Base-by-base conservation (phyloP, 2,329 filamentous ascomycete genomes). In the Graphium sp. region DNA sequence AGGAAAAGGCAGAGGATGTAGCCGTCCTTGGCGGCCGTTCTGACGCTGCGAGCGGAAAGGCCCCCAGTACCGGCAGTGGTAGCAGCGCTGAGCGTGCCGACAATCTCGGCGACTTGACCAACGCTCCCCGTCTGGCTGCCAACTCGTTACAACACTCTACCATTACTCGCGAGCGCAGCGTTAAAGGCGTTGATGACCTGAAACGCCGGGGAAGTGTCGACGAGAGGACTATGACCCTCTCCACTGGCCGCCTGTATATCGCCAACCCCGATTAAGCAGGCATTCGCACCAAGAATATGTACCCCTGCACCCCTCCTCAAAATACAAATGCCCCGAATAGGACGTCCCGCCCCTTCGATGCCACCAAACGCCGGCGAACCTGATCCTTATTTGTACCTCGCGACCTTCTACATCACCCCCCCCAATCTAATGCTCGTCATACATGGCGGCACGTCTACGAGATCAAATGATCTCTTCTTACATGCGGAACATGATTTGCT, bases 151-250 rank as follows among this genome's bases (percentile, higher is more conserved):
- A 65, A 39, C 58, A 73, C 39, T 62, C 67, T 6, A 55, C 62
- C 6, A 45, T 75, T 29, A 65, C 70, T 13, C 60, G 71, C 35
- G 66, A 75, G 45, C 74, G 75, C 58, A 74, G 67, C 42, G 58
- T 66, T 31, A 75, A 71, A 53, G 73, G 62, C 30, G 62, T 67
- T 4, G 79, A 83, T 15, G 81, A 87, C 36, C 56, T 91, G 31
- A 66, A 64, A 41, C 63, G 82, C 40, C 64, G 79, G 43, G 82
- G 82, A 32, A 89, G 81, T 45, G 80, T 91, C 27, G 82, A 89
- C 46, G 82, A 89, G 50, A 63, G 78, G 43, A 79, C 77, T 5
- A 75, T 72, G 52, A 85, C 79, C 2, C 74, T 89, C 47, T 72
- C 67, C 13, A 64, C 69, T 17, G 73, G 73, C 27, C 67, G 81